Evolutionary conservation across 768 basidiomycete species (phyloP), one percentile per base, ranked within the genome.

Genomic region (Termitomyces sp.): DNA sequence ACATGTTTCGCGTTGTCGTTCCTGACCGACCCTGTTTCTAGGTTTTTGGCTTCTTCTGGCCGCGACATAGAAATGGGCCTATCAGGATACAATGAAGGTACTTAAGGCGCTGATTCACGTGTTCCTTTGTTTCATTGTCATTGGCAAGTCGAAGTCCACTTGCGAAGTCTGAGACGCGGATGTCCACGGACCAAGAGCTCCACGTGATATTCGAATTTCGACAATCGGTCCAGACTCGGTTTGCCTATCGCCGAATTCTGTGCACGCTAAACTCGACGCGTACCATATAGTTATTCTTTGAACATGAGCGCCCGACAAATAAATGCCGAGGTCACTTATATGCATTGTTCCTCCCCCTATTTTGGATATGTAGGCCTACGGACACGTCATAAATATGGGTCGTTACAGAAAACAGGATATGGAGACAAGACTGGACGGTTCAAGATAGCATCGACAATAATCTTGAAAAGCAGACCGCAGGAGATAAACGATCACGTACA

Each of bases 161-260:
- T 35, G n/a, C 20, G 23, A 26, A 38, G 35, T 52, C 50, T 26
- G 23, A 23, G 9, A 14, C 50, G 36, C 50, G 50, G 50, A 52
- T 52, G 23, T 18, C 36, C 23, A 38, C 50, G 51, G 35, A 35
- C 54, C 16, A 12, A 0, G 5, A 53, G 20, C 28, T 26, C 36
- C 35, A 38, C 51, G 51, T 38, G 36, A 38, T 40, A 36, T 55
- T 53, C 47, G 55, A 57, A 36, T 47, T 43, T 56, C 60, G 55
- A 41, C 32, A 20, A 18, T 43, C 35, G n/a, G 40, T 41, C 40
- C 5, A 20, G n/a, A 4, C 3, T 40, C 13, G 23, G 16, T 16
- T 41, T 41, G 40, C 2, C 40, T 41, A 38, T 2, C 38, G 14
- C 38, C 16, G 38, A 38, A 16, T 14, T 38, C 5, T 13, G 38